A percentile compares a stretch with the other conserved stretches of the same genome.
phyloP scores from a whole-genome alignment of 2,329 filamentous ascomycete species.

The Orbilia brochopaga region DNA sequence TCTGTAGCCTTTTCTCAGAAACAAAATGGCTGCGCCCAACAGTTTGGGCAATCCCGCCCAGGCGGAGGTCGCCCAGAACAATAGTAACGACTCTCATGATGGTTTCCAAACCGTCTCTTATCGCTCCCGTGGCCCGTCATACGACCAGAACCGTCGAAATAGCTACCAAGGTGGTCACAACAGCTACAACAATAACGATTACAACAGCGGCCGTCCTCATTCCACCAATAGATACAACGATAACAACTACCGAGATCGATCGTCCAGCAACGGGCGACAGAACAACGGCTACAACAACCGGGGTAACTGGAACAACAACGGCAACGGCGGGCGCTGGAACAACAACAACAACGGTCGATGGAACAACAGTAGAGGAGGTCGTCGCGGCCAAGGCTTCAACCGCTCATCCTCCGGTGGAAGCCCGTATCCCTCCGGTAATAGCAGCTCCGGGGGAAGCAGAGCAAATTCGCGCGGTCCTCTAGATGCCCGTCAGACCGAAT shows the following conservation, averaged over 20 bases:
- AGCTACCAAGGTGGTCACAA: conserved; percentile 12
- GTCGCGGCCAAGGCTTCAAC: conserved; percentile 6
- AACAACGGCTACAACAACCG: conserved; percentile 1
- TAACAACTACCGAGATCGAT: conserved; percentile 20
- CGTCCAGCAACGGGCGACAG: conserved; percentile 16
- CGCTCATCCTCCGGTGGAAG: conserved; percentile 34
- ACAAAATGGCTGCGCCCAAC: conserved; percentile 24
- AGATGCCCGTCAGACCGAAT: neutral
- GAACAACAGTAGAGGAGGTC: neutral
- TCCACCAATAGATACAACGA: conserved; percentile 20
- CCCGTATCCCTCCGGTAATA: conserved; percentile 32
- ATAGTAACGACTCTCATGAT: neutral
- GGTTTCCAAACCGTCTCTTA: conserved; percentile 21
- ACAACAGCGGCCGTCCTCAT: conserved; percentile 20
- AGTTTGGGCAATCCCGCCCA: conserved; percentile 12
- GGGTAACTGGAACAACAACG: conserved; percentile 10
- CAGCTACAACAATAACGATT: neutral
- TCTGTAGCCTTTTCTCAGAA: neutral
- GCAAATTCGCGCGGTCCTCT: conserved; percentile 24
- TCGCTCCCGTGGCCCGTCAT: conserved; percentile 27
- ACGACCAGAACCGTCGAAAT: conserved; percentile 8
- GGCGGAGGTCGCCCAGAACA: conserved; percentile 11
- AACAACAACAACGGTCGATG: conserved; percentile 6
- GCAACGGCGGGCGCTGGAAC: neutral
- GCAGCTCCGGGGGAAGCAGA: conserved; percentile 34